Base-by-base conservation (phyloP, 352 stramenopile species). In the Pythium grandisporangium region DNA sequence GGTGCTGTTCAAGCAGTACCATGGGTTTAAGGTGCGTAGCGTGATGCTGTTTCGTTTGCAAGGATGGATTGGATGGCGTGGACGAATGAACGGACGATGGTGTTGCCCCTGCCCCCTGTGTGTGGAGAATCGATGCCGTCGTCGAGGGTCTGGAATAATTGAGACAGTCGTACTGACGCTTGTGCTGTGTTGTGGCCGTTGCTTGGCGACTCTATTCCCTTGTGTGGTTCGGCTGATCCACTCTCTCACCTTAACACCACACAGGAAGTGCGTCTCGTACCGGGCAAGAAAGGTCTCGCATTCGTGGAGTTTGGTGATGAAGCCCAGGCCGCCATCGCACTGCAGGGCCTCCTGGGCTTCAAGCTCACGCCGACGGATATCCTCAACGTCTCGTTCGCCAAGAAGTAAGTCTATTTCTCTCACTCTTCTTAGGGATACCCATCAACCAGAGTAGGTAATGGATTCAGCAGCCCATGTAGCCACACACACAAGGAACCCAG, bases 1-100 rank as follows among this genome's bases (percentile, higher is more conserved):
- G 37, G 93, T 97, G 59, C 71, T 99, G 30, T 99, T 99, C 70
- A 93, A 96, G 63, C 92, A 97, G 70, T 98, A 98, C 67, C 66
- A 90, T 33, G 96, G 96, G 17, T 98, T 97, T 54, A 90, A 96
- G 69, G 76, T 90, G 37, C 56, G 63, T 51, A n/a, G n/a, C n/a
- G n/a, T n/a, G n/a, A n/a, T n/a, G n/a, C n/a, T n/a, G n/a, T n/a
- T n/a, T n/a, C n/a, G n/a, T n/a, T n/a, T n/a, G n/a, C n/a, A n/a
- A n/a, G n/a, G n/a, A n/a, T n/a, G n/a, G n/a, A n/a, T n/a, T n/a
- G n/a, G n/a, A n/a, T n/a, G n/a, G n/a, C n/a, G n/a, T n/a, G n/a
- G n/a, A n/a, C n/a, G n/a, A n/a, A n/a, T n/a, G n/a, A n/a, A n/a
- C n/a, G n/a, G n/a, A n/a, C n/a, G n/a, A n/a, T n/a, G n/a, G n/a